Evolutionary conservation across 2,329 filamentous ascomycete genomes (phyloP).

Genomic region (Xylaria sp.): DNA sequence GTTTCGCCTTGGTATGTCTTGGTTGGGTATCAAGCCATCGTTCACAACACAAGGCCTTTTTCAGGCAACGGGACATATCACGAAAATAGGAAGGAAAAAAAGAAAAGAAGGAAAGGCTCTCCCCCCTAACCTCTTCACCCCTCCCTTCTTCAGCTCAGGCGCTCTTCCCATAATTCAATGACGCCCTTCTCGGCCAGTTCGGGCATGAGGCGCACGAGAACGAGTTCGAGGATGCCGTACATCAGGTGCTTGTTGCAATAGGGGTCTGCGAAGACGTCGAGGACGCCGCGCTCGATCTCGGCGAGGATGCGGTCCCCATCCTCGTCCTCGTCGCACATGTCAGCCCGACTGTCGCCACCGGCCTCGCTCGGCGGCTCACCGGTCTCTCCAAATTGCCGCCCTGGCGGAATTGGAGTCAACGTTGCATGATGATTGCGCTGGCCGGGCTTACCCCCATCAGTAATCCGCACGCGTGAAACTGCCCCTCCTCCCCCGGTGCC

Average conservation of each 20-base stretch:
- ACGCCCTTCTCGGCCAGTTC: conserved; percentile 77
- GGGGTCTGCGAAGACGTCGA: conserved; percentile 76
- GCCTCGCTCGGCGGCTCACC: conserved; percentile 25
- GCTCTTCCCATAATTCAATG: conserved; percentile 72
- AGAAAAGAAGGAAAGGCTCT: not conserved
- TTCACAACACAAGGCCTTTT: conserved; percentile 5
- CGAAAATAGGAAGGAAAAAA: not conserved
- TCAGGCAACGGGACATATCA: conserved; percentile 8
- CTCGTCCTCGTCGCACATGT: conserved; percentile 32
- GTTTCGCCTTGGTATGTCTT: conserved; percentile 11
- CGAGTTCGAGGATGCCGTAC: conserved; percentile 78
- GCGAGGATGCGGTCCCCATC: conserved; percentile 54
- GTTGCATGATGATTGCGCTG: conserved; percentile 31
- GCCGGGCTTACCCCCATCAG: conserved; percentile 30
- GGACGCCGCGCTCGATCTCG: conserved; percentile 64
- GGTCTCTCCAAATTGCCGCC: conserved; percentile 27
- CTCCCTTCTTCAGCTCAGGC: conserved; percentile 49
- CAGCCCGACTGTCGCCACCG: conserved; percentile 23
- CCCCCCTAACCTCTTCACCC: not conserved
- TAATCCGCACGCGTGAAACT: conserved; percentile 30
- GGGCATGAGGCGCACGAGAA: conserved; percentile 81
- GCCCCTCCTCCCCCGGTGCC: conserved; percentile 31
- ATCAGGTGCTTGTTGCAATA: conserved; percentile 94
- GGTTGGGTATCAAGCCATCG: conserved; percentile 22
- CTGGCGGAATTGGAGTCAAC: conserved; percentile 28